Evolutionary conservation across 768 basidiomycete genomes (phyloP), one percentile per base, ranked within the genome.

Genomic region (Russula vinacea): DNA sequence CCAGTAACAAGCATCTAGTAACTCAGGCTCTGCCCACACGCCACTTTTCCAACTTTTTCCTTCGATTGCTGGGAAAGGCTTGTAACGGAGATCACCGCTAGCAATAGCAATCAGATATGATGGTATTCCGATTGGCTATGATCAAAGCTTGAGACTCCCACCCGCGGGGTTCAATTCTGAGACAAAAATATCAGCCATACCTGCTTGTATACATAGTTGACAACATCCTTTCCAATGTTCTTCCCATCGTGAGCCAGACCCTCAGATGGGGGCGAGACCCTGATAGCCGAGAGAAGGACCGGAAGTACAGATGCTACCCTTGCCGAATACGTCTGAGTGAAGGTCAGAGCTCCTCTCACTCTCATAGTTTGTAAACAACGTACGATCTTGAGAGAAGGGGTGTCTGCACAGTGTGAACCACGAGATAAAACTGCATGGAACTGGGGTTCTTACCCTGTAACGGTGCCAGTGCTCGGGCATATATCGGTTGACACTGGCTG

Each of bases 101-200:
- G 95, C 95, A 58, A 98, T 88, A 2, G 96, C 96, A 55, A 98
- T 81, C n/a, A 98, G 79, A 72, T 98, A 98, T 1, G 89, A 86
- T 1, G 96, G 92, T 62, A 98, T 94, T 5, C 90, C 84, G 22
- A 92, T 83, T 7, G 83, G 85, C 91, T 98, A 70, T 10, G 67
- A 64, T 58, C 29, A 47, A 58, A 29, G 45, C 5, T 56, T 13
- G 19, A 55, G 60, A 11, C 7, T 13, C 17, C 24, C 52, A 56
- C 8, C 1, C 42, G 24, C 50, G 24, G 42, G 44, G 55, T 56
- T 47, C 7, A 40, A 40, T 42, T 22, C 40, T 59, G 11, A 47
- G 40, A 40, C 16, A 24, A 7, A 33, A 35, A 62, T 40, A 3
- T 47, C 35, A 35, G 26, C 33, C 81, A 32, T 45, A 88, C 92